Evolutionary conservation across 2,329 filamentous ascomycete genomes (phyloP), one percentile per base, ranked within the genome.

Genomic region (Aspergillus japonicus): DNA sequence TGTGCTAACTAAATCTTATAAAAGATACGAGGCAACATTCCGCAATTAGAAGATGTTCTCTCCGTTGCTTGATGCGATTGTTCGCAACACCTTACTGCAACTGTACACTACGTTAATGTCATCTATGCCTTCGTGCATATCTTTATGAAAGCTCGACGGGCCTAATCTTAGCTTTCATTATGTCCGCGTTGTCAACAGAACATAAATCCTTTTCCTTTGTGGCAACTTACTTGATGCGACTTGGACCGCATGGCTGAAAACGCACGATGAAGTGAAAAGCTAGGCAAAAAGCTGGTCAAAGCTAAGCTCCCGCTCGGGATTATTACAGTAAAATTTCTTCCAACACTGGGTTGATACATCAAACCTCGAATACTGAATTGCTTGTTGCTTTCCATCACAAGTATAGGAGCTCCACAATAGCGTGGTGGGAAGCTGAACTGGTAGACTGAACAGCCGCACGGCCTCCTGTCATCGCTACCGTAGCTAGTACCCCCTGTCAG

Each of bases 1-100:
- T 35, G 48, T 21, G 29, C 26, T 26, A 26, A 42, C 14, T 33
- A 44, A 23, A 53, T 47, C 33, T 26, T 55, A 16, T 58, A 35
- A 47, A 60, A 77, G 75, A 65, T 78, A 78, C 60, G 76, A 78
- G 63, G 74, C 76, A 26, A 75, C 70, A 12, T 70, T 71, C 57
- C 74, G 74, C 57, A 61, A 70, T 31, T 63, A 57, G 23, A 68
- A 61, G 62, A 50, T 60, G 65, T 19, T 14, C 23, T 29, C 51
- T n/a, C n/a, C 1, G 35, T 39, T 12, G 39, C 39, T 8, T 44
- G 16, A 44, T 19, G n/a, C 39, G 5, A 6, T 8, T 44, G 14
- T 6, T 19, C 39, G 6, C 39, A 44, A 19, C 39, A 16, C 5
- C 5, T 16, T 16, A 35, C 33, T 42, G 14, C 16, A 44, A 16